Evolutionary conservation across 2,329 filamentous ascomycete genomes (phyloP), one percentile per base, ranked within the genome.

Genomic region (Talaromyces sp.): DNA sequence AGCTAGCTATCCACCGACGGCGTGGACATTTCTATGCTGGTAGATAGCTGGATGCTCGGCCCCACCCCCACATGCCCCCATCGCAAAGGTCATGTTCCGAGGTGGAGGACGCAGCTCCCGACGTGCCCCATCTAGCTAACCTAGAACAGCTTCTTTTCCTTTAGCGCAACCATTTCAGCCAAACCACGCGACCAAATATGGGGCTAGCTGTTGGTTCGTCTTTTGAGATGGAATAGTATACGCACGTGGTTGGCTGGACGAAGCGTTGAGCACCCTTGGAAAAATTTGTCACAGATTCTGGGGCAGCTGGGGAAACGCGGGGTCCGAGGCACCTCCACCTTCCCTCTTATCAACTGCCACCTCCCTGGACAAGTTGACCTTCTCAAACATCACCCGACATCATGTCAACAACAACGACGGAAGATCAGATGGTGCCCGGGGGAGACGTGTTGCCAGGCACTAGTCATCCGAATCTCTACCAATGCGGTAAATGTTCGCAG

Each of bases 401-500:
- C 22, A 59, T 59, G 56, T 45, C 56, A 31, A 41, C 31, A 57
- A 35, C 35, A 31, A n/a, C 56, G n/a, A 11, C 56, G 3, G 39
- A 27, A 3, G 22, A 43, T 59, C 56, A 59, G 27, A 33, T 45
- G 24, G 14, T n/a, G 14, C 5, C 56, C 6, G 8, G 11, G 10
- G 37, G 10, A 43, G 37, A 41, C 5, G 22, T 31, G 37, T 11
- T 31, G 14, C 16, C 37, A n/a, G 31, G 22, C 27, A 39, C 33
- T 11, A 24, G 37, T 31, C 37, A 45, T 43, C 22, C 37, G 76
- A 48, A 64, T 45, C 60, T 64, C 9, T 65, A 56, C 31, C 64
- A 65, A 45, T 65, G 64, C 13, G 64, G 64, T 11, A 62, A 48
- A 52, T 68, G 66, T 45, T 66, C 65, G 3, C 64, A 67, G 27